Base-by-base conservation (phyloP, 2,329 filamentous ascomycete genomes). In the Penicillium crustosum region DNA sequence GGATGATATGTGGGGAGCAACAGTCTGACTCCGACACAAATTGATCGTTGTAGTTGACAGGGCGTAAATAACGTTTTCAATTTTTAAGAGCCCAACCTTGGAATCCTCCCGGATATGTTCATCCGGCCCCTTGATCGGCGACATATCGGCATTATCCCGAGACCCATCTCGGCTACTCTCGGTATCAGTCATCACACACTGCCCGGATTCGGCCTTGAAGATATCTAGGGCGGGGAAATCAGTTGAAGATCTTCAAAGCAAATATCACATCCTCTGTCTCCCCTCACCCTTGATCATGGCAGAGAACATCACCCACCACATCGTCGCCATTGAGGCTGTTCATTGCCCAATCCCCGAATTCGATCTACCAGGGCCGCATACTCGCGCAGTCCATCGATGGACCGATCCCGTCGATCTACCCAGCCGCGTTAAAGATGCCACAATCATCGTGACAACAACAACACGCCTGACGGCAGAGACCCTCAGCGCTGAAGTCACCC, bases 321-420 rank as follows among this genome's bases (percentile, higher is more conserved):
- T 82, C 57, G 77, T 82, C 42, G 75, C 75, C 35, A 75, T 82
- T 13, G 79, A 82, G 63, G 74, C 76, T 57, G 74, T 77, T 55
- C 76, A 80, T 58, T 71, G 76, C 38, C 70, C 73, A 10, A 68
- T 71, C 36, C 73, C 74, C 3, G 43, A 66, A 47, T 78, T 82
- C 60, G 61, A 70, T 62, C 74, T 82, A 57, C 73, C 78, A 15
- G 73, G 77, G 68, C 77, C 67, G 2, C 72, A 79, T 55, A 77
- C 73, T 17, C 49, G 42, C 17, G 35, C 49, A 23, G 58, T 65
- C 19, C 73, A 81, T 67, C 64, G 68, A 19, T 66, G 59, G 59
- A 77, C 75, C n/a, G 43, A 62, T 2, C 63, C 70, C 4, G 54
- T 67, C 21, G 58, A 78, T 39, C 66, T 82, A 2, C 42, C 19